phyloP scores from a whole-genome alignment of 306 rosid genomes.

The Carpinus fangiana region DNA sequence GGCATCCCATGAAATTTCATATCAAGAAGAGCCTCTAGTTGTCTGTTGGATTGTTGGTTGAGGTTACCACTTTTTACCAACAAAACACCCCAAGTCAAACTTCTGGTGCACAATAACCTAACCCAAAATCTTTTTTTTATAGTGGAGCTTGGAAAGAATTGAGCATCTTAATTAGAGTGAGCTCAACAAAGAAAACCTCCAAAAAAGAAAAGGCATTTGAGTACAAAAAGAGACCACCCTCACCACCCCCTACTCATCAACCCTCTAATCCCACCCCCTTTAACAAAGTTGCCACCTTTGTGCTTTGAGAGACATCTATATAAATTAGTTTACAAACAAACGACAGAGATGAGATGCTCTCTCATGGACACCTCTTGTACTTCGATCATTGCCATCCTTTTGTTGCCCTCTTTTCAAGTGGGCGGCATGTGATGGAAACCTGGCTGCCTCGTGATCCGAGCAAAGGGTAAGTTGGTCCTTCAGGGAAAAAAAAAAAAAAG shows the following conservation, averaged over 20 bases:
- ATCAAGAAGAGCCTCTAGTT: not conserved
- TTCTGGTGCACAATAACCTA: not conserved
- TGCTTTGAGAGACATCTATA: conserved; percentile 35
- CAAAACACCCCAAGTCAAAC: not conserved
- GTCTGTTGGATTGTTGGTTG: not conserved
- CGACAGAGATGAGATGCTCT: not conserved
- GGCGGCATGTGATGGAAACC: too few species aligned
- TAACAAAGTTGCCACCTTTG: conserved; percentile 36
- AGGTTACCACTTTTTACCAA: not conserved
- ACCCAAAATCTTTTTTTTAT: not conserved
- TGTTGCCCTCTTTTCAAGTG: too few species aligned
- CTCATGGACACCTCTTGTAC: conserved; percentile 35
- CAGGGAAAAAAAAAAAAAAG: not conserved
- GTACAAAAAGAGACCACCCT: conserved; percentile 11
- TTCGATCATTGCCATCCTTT: not conserved
- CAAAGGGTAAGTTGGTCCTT: conserved; percentile 29
- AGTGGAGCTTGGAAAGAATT: not conserved
- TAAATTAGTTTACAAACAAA: conserved; percentile 36
- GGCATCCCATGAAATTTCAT: not conserved
- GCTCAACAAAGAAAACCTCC: not conserved
- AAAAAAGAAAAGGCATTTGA: not conserved
- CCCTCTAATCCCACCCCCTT: conserved; percentile 27
- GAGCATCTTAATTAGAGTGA: not conserved
- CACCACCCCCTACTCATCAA: not conserved
- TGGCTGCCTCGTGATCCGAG: not conserved